Evolutionary conservation across 371 early-diverging fungal species (phyloP), one percentile per base, ranked within the genome.

Genomic region (Apophysomyces ossiformis): DNA sequence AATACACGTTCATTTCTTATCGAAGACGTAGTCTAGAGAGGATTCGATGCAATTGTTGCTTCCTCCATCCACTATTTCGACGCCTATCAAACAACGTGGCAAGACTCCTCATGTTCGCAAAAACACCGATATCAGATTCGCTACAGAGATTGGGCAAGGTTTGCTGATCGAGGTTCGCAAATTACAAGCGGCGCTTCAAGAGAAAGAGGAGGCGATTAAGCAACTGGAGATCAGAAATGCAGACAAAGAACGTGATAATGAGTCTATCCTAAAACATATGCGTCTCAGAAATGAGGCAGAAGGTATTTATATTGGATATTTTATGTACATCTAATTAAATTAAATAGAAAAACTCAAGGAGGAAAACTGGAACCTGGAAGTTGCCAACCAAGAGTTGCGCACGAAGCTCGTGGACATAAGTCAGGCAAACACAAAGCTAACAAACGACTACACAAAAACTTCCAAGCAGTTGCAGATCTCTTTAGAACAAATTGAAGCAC

Each of bases 191-290:
- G 58, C 60, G 11, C 26, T 72, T 26, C 72, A 73, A 67, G 78
- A 81, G 68, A 76, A 85, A 37, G 89, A 89, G 16, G 77, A 76
- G 65, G 67, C 67, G 50, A 77, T 81, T 64, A 75, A 82, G 66
- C 80, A 81, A 56, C 75, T 84, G 15, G 86, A 87, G 47, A 76
- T 79, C 37, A 71, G 75, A 15, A 81, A 78, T 50, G 76, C 69
- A 16, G 85, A 85, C 45, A 73, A 74, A 41, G 83, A 79, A 21
- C 78, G 75, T n/a, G 76, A 76, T 37, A 69, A 82, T 36, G 87
- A 89, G 47, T 69, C 75, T 26, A 68, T 83, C 47, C 72, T 71
- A 37, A 79, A 78, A 45, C 79, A 83, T 45, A 47, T 78, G 15
- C 71, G 77, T 8, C 67, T 73, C 12, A 71, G 72, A 26, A 76